These are phyloP conservation scores for Naganishia randhawae DNA, from an alignment of 768 basidiomycete species.

Conservation along the genomic window DNA sequence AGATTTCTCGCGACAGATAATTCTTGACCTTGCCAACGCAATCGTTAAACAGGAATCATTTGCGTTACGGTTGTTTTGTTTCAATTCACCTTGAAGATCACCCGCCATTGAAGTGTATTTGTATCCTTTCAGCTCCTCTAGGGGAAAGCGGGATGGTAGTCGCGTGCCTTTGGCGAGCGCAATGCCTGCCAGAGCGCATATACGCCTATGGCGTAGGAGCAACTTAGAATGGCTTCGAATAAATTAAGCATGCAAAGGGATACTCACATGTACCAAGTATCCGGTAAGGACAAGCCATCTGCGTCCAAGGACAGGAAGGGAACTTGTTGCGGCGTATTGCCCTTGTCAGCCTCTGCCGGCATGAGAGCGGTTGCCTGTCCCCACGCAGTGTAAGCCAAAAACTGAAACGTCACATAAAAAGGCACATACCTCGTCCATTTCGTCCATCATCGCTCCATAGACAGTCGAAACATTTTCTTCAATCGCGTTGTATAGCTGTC, in stretches of 20 bases:
- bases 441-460: constrained; percentile 87
- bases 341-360: constrained; percentile 63
- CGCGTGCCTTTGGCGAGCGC: not conserved
- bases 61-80: not conserved
- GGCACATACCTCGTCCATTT: constrained; percentile 66
- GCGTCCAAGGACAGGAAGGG: constrained; percentile 64
- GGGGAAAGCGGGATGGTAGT: constrained; percentile 2
- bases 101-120: not conserved
- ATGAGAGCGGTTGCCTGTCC: constrained; percentile 62
- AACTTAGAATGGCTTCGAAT: not conserved
- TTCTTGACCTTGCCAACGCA: not conserved
- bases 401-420: not conserved
- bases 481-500: constrained; percentile 68
- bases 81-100: not conserved
- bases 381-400: not conserved
- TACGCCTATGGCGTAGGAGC: not conserved
- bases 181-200: constrained; percentile 1
- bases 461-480: constrained; percentile 62
- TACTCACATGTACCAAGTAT: constrained; percentile 65
- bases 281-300: constrained; percentile 67
- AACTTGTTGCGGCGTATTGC: constrained; percentile 60
- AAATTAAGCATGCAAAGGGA: constrained; percentile 5
- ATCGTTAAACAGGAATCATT: not conserved
- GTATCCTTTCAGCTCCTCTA: constrained; percentile 12
- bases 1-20: too few species aligned